Evolutionary conservation across 2,329 filamentous ascomycete genomes (phyloP), one percentile per base, ranked within the genome.

Genomic region (Aureobasidium sp.): DNA sequence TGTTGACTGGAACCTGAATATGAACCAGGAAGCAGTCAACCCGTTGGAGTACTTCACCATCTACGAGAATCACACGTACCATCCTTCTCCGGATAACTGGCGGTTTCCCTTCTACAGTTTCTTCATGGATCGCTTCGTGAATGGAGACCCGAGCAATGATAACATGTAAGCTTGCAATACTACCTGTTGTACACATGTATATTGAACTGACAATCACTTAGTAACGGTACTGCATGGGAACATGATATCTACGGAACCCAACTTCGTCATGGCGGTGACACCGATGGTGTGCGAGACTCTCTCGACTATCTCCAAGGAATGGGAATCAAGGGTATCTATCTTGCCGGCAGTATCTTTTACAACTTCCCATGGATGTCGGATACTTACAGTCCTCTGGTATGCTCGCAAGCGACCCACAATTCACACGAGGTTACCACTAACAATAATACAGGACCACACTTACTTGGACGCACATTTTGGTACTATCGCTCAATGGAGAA

Each of bases 71-170:
- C 81, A 84, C 68, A 72, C 69, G 5, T 87, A 82, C 66, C 70
- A 73, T 20, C 73, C 76, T 0, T 87, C 84, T 22, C 85, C 85
- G 1, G 70, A 75, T 0, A 87, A 84, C 66, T 88, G 85, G 85
- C 78, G 85, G 29, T 81, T 87, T 64, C 85, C 85, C 0, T 83
- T 87, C 68, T 88, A 88, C 70, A 85, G 83, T 9, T 74, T 87
- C 49, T 86, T 86, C 68, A 72, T 86, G 12, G 85, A 87, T 70
- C 77, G 83, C 63, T 87, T 82, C 67, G 83, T 85, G 45, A 87
- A 87, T 67, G 85, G 85, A 22, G 81, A 87, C 67, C 84, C 85
- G 8, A 77, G 76, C 2, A 87, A 87, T 68, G 84, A 87, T 69
- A 84, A 87, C 68, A 71, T 80, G 51, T 62, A 15, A 52, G 61